Base-by-base conservation (phyloP, 1,284 basidiomycete species). In the Anthracocystis setariae region DNA sequence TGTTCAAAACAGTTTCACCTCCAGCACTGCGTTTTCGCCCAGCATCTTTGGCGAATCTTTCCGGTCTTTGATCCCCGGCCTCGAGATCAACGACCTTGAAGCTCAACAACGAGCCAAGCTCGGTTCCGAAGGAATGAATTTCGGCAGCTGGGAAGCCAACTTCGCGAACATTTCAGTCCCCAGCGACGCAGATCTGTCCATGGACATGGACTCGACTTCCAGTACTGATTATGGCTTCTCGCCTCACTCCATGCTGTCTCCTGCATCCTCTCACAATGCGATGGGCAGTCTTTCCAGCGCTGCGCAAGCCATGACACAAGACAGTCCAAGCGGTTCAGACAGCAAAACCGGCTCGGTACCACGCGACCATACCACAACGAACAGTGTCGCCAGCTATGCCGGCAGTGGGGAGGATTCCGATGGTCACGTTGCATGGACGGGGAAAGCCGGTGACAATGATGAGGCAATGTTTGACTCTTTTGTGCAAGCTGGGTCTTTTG, bases 391-490 rank as follows among this genome's bases (percentile, higher is more conserved):
- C n/a, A 61, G 51, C 38, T 62, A 65, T 35, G 61, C 58, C 9
- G 66, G 66, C 23, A 69, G 71, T 33, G 71, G 71, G 21, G 66
- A 73, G 10, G 66, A 73, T 29, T 69, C 71, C 18, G 71, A 67
- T 49, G 49, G 60, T 18, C 62, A 60, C 33, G 48, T 63, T 1
- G 59, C 53, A 10, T 68, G 64, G 64, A 33, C 50, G 8, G 62
- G 45, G n/a, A 64, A 74, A 24, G 35, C 59, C 10, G 51, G 56
- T 23, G 66, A 64, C 47, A 66, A 74, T n/a, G 76, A 78, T 44
- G 76, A 79, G 32, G 76, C 69, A 45, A 79, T 79, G 76, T 79
- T 79, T 38, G 76, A 79, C 32, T 74, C 74, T 9, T 64, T 79
- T 44, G 74, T 79, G 18, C 72, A 78, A 21, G 68, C 76, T 9